phyloP scores from a whole-genome alignment of 140 eudicot species.

The Oenanthe javanica region DNA sequence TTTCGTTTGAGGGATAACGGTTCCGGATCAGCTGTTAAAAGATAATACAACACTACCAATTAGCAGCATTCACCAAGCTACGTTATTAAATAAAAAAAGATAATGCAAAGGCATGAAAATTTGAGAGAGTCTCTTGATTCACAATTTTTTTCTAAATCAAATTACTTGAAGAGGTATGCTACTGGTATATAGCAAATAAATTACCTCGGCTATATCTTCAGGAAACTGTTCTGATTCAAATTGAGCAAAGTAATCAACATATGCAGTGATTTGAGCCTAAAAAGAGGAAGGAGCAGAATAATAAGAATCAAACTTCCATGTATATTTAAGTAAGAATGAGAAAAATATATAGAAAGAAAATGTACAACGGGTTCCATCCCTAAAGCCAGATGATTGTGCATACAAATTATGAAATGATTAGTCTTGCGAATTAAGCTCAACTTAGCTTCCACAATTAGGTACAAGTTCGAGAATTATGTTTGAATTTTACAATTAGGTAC shows the following conservation, averaged over 20 bases:
- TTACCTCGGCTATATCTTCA: slow-evolving; percentile 87
- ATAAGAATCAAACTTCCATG: not conserved
- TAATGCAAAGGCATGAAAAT: not conserved
- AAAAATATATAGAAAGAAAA: not conserved
- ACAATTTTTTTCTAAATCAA: not conserved
- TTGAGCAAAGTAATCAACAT: slow-evolving; percentile 85
- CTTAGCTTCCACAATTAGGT: not conserved
- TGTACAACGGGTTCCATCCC: not conserved
- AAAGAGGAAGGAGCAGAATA: slow-evolving; percentile 9
- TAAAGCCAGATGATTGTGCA: not conserved
- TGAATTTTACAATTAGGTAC: not conserved
- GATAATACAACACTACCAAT: not conserved
- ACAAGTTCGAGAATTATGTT: not conserved
- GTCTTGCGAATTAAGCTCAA: too few species aligned
- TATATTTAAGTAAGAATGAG: not conserved
- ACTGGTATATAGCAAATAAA: slow-evolving; percentile 5
- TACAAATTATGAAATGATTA: not conserved
- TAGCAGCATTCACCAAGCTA: slow-evolving; percentile 14
- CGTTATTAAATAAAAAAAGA: not conserved
- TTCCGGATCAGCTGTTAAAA: slow-evolving; percentile 60
- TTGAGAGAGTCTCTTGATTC: not conserved
- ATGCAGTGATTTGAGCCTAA: slow-evolving; percentile 82
- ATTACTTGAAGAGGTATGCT: not conserved
- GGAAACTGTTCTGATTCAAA: slow-evolving; percentile 86
- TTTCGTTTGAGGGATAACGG: slow-evolving; percentile 68